Evolutionary conservation across 257 asterid genomes (phyloP).

Genomic region (Primulina huaijiensis): DNA sequence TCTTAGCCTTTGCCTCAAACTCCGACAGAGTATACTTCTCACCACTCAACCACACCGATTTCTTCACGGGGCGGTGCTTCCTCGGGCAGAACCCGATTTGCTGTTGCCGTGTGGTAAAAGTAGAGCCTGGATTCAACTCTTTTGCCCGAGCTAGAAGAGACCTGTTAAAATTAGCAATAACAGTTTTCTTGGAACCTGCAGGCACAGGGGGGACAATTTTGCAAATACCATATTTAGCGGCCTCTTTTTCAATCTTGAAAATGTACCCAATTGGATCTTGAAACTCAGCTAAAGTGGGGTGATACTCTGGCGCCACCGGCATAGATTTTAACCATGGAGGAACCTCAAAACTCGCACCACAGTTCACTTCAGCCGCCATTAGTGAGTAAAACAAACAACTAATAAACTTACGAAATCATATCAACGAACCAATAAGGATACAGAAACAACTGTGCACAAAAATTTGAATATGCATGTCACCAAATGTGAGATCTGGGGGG

Average conservation of each 20-base stretch:
- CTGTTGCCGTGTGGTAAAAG: slow-evolving; percentile 97
- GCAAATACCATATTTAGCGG: slow-evolving; percentile 90
- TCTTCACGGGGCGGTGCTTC: slow-evolving; percentile 86
- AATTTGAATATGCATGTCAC: slow-evolving; percentile 32
- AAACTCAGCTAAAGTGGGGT: slow-evolving; percentile 84
- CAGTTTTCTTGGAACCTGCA: slow-evolving; percentile 56
- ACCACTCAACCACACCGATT: slow-evolving; percentile 99
- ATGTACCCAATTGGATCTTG: slow-evolving; percentile 98
- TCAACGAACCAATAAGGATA: slow-evolving; percentile 25
- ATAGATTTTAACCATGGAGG: slow-evolving; percentile 85
- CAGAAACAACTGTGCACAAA: slow-evolving; percentile 8
- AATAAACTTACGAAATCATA: slow-evolving; percentile 17
- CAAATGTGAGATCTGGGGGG: slow-evolving; percentile 49
- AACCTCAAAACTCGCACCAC: slow-evolving; percentile 62
- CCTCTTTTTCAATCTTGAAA: slow-evolving; percentile 95
- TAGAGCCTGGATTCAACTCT: slow-evolving; percentile 46
- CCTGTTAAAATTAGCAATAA: slow-evolving; percentile 62
- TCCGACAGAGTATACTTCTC: slow-evolving; percentile 64
- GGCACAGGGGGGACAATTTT: slow-evolving; percentile 93
- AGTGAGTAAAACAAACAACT: slow-evolving; percentile 15
- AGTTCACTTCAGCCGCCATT: slow-evolving; percentile 69
- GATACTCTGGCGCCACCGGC: slow-evolving; percentile 95
- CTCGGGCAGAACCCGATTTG: slow-evolving; percentile 98
- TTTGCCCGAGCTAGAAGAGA: slow-evolving; percentile 70
- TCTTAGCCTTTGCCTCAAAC: slow-evolving; percentile 80